phyloP scores from a whole-genome alignment of 2,329 filamentous ascomycete species.

The Penicillium thymicola region DNA sequence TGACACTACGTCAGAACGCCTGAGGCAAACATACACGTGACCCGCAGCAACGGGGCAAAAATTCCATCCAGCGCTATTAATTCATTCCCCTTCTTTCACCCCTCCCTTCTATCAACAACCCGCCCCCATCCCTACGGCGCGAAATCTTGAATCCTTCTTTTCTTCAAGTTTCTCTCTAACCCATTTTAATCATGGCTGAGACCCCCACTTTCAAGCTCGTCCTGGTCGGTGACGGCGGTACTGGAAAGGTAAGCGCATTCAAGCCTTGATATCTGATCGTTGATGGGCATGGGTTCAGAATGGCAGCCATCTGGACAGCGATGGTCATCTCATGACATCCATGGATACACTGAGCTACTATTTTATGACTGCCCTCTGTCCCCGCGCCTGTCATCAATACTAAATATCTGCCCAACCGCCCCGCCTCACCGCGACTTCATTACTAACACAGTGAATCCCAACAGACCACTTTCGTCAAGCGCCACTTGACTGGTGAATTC shows the following conservation, averaged over 20 bases:
- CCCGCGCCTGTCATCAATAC: conserved; percentile 29
- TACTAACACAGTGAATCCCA: conserved; percentile 20
- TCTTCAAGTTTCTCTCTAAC: conserved; percentile 9
- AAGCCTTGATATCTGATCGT: background rate
- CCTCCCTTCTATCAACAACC: conserved; percentile 24
- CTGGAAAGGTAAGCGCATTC: conserved; percentile 78
- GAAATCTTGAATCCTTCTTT: conserved; percentile 14
- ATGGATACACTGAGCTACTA: background rate
- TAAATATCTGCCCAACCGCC: conserved; percentile 25
- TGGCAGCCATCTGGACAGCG: conserved; percentile 1
- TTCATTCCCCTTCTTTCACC: conserved; percentile 28
- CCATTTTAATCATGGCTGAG: conserved; percentile 57
- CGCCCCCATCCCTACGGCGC: conserved; percentile 24
- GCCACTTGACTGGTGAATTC: conserved; percentile 98
- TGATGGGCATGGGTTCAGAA: conserved; percentile 4
- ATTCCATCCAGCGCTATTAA: conserved; percentile 32
- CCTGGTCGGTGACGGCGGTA: conserved; percentile 98
- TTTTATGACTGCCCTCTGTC: conserved; percentile 13
- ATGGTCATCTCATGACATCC: background rate
- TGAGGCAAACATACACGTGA: conserved; percentile 24
- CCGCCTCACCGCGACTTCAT: conserved; percentile 18
- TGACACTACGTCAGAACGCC: conserved; percentile 24
- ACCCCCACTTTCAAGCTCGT: conserved; percentile 98
- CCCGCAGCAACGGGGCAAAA: conserved; percentile 26
- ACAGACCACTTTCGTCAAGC: conserved; percentile 99